These are phyloP conservation scores for Liriodendron chinense DNA, from an alignment of 164 flowering plant genomes.

Conservation along the genomic window DNA sequence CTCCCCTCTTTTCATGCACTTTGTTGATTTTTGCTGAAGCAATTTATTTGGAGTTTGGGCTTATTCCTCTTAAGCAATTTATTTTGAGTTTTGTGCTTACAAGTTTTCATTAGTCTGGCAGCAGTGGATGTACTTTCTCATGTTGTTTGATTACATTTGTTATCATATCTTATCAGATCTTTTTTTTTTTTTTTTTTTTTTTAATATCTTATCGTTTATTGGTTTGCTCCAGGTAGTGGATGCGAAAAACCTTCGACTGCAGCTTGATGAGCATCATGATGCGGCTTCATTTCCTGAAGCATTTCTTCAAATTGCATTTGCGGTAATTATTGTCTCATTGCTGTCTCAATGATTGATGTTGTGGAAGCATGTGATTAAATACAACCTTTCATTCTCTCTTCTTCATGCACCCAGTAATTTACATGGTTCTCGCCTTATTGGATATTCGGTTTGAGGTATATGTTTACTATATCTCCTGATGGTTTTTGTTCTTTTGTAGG, in stretches of 20 bases:
- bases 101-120: too few relatives aligned
- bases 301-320: slow-evolving; percentile 84
- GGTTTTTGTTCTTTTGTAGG: slow-evolving; percentile 40
- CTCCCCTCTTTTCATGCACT: too few relatives aligned
- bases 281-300: slow-evolving; percentile 89
- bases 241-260: slow-evolving; percentile 80
- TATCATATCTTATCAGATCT: background rate
- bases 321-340: slow-evolving; percentile 41
- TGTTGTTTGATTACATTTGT: background rate
- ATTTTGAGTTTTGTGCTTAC: background rate
- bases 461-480: background rate
- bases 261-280: slow-evolving; percentile 47
- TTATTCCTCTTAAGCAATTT: background rate
- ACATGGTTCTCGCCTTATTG: background rate
- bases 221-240: slow-evolving; percentile 65
- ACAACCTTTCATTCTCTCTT: background rate
- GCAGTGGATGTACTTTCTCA: too few relatives aligned
- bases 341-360: background rate
- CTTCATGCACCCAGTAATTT: background rate
- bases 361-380: slow-evolving; percentile 5
- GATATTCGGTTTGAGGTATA: background rate
- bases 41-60: too few relatives aligned
- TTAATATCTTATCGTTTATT: background rate
- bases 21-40: too few relatives aligned
- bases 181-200: too few relatives aligned